Evolutionary conservation across 768 basidiomycete genomes (phyloP).

Genomic region (Neoboletus brunneissimus): DNA sequence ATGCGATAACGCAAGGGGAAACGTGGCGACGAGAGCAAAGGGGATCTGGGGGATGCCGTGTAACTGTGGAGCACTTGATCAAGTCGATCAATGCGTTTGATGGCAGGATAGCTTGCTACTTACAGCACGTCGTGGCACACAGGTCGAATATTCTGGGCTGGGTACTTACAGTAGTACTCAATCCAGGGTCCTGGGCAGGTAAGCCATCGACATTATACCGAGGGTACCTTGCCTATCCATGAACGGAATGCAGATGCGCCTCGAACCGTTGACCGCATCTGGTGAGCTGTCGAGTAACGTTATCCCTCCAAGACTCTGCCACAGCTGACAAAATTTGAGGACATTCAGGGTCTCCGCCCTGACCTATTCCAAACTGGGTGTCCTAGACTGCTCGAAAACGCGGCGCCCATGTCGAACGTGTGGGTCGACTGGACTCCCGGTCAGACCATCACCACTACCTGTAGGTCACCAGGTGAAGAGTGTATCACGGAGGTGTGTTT

Average conservation of each 20-base stretch:
- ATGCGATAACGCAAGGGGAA: conserved; percentile 11
- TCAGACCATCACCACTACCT: background rate
- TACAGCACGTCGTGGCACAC: background rate
- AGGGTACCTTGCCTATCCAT: background rate
- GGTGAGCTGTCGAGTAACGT: too few species aligned
- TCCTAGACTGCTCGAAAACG: too few species aligned
- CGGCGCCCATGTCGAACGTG: too few species aligned
- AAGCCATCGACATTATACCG: background rate
- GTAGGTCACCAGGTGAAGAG: too few species aligned
- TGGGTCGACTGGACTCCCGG: background rate
- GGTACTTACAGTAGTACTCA: background rate
- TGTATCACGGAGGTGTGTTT: background rate
- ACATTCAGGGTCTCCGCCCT: too few species aligned
- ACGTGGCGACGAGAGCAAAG: background rate
- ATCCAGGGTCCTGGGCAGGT: conserved; percentile 9
- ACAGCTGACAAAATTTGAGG: too few species aligned
- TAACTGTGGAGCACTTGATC: background rate
- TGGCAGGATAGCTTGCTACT: background rate
- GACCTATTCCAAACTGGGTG: too few species aligned
- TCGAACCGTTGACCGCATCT: too few species aligned
- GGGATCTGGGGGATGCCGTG: background rate
- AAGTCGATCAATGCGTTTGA: background rate
- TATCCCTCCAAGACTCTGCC: too few species aligned
- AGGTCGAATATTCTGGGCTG: background rate
- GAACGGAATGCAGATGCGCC: background rate